phyloP scores from a whole-genome alignment of 192 early-diverging fungal species.

The Tieghemiomyces parasiticus region DNA sequence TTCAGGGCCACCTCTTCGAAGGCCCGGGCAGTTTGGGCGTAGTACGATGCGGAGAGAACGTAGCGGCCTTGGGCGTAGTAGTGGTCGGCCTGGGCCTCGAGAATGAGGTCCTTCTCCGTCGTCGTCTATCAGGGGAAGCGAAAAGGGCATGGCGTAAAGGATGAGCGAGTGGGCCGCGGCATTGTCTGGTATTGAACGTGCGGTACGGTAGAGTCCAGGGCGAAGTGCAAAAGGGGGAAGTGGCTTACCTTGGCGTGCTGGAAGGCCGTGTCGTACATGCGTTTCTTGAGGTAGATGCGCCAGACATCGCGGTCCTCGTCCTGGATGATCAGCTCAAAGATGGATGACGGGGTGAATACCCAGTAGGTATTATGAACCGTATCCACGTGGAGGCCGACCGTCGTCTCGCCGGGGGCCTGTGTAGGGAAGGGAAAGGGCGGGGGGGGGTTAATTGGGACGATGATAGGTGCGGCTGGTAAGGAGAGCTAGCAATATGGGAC shows the following conservation, averaged over 20 bases:
- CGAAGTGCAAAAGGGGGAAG: no score
- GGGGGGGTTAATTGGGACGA: no score
- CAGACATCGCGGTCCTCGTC: constrained; percentile 94
- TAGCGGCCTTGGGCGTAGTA: constrained; percentile 62
- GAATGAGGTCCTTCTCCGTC: constrained; percentile 59
- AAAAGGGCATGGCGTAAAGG: no score
- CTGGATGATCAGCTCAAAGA: constrained; percentile 81
- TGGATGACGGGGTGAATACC: constrained; percentile 67
- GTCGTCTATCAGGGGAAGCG: no score
- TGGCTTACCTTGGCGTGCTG: constrained; percentile 51
- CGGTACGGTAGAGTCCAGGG: no score
- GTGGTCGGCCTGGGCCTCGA: constrained; percentile 76
- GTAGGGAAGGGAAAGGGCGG: no score
- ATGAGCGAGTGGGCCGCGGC: no score
- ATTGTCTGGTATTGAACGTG: no score
- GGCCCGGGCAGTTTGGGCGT: constrained; percentile 52
- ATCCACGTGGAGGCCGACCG: constrained; percentile 60
- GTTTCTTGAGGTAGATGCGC: constrained; percentile 70
- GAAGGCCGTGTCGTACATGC: constrained; percentile 70
- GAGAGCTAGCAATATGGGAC: no score
- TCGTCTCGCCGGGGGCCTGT: constrained; percentile 32
- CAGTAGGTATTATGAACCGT: constrained; percentile 72
- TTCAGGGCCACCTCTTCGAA: constrained; percentile 90
- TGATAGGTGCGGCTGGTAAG: no score
- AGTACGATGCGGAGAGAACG: constrained; percentile 67